Conservation (phyloP, 805 yeast species). For the Kluyveromyces siamensis region DNA sequence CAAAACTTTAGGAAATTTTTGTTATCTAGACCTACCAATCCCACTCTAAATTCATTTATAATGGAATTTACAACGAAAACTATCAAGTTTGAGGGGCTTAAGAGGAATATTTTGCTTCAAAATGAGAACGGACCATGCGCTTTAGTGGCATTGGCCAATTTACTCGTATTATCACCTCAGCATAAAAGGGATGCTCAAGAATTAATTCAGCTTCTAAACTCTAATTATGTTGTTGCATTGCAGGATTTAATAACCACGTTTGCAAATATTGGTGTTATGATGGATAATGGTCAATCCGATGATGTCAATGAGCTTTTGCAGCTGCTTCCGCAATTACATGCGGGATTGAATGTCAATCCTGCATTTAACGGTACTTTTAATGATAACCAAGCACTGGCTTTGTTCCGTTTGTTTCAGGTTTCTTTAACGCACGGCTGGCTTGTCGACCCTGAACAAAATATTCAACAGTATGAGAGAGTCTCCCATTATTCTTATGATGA, state of each 20-base stretch:
- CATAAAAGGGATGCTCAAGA: constrained; percentile 17
- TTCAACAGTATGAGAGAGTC: constrained; percentile 29
- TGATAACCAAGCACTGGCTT: constrained; percentile 41
- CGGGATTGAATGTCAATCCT: constrained; percentile 70
- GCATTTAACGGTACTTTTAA: constrained; percentile 53
- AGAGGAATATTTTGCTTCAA: constrained; percentile 56
- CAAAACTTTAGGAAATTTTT: too few relatives aligned
- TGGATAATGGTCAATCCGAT: constrained; percentile 19
- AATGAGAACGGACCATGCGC: constrained; percentile 87
- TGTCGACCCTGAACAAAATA: constrained; percentile 34
- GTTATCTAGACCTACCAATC: background rate
- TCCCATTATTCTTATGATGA: constrained; percentile 45
- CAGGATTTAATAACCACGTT: constrained; percentile 39
- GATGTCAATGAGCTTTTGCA: constrained; percentile 39
- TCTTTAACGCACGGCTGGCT: constrained; percentile 81
- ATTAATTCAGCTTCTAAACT: constrained; percentile 26
- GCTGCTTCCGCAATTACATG: constrained; percentile 52
- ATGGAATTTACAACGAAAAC: constrained; percentile 15
- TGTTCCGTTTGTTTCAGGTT: constrained; percentile 52
- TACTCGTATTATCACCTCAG: constrained; percentile 45
- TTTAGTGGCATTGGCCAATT: constrained; percentile 65
- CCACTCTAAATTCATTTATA: constrained; percentile 1
- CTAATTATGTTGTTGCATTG: constrained; percentile 28
- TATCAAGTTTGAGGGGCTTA: constrained; percentile 28
- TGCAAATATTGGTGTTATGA: constrained; percentile 37